Conservation (phyloP, 176 grass and related monocot species). For the Oryza officinalis region DNA sequence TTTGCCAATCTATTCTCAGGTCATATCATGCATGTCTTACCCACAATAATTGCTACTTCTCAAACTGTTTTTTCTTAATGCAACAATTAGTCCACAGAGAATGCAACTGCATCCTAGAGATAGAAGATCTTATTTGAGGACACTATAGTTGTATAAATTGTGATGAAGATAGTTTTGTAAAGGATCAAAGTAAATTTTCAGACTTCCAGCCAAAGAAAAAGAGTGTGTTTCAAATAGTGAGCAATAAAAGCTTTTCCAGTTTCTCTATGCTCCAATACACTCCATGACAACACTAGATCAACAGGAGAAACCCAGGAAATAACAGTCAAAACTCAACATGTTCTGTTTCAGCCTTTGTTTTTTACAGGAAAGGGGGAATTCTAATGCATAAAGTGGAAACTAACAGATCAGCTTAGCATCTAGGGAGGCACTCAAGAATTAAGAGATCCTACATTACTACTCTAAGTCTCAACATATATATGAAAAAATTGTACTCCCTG, state of each 20-base stretch:
- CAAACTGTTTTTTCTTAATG: neutral
- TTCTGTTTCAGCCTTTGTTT: neutral
- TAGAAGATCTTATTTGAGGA: neutral
- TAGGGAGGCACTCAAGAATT: neutral
- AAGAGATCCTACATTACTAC: neutral
- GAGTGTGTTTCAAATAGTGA: neutral
- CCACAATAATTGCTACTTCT: neutral
- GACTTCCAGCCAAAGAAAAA: neutral
- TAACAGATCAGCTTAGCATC: neutral
- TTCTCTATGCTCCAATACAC: neutral
- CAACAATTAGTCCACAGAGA: neutral
- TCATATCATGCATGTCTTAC: neutral
- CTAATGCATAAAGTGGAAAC: neutral
- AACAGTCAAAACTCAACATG: neutral
- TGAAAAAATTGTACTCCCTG: neutral
- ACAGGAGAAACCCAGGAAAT: constrained; percentile 3
- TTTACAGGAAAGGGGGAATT: neutral
- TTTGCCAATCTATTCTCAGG: neutral
- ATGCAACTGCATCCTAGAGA: neutral
- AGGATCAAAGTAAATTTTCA: neutral
- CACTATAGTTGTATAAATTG: neutral
- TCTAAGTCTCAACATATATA: constrained; percentile 1
- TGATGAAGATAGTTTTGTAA: neutral
- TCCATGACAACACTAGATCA: constrained; percentile 6
- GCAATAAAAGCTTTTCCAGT: neutral